These are phyloP conservation scores for Rehmannia glutinosa DNA, from an alignment of 257 asterid genomes.

Conservation along the genomic window DNA sequence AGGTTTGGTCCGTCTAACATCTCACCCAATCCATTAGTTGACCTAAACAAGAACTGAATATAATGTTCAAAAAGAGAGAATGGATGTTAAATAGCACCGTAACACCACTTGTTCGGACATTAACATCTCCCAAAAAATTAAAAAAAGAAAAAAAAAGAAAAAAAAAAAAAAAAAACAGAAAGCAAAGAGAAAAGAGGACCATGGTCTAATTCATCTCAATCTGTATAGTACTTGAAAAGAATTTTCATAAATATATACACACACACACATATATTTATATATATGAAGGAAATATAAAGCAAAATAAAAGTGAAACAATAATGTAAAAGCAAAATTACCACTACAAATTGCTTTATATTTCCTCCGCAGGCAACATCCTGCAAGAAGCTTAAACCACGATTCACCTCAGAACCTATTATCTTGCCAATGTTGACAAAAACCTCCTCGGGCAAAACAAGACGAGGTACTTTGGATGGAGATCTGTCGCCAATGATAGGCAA, in stretches of 20 bases:
- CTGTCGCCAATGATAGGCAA: slow-evolving; percentile 25
- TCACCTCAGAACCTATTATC: slow-evolving; percentile 44
- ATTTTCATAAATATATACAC: too few species aligned
- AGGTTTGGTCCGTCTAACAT: too few species aligned
- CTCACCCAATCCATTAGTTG: too few species aligned
- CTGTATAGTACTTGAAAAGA: too few species aligned
- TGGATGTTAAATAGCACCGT: background rate
- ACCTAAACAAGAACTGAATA: too few species aligned
- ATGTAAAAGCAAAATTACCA: slow-evolving; percentile 24
- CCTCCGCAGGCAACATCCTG: slow-evolving; percentile 59
- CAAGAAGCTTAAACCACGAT: slow-evolving; percentile 36
- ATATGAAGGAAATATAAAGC: background rate
- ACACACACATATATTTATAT: too few species aligned
- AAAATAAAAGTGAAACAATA: background rate
- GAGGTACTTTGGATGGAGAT: slow-evolving; percentile 48
- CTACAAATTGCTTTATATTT: slow-evolving; percentile 46
- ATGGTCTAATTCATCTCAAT: background rate
- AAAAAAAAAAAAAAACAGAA: background rate
- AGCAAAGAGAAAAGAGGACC: too few species aligned
- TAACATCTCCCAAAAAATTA: background rate
- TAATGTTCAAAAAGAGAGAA: too few species aligned
- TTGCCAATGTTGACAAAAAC: slow-evolving; percentile 44
- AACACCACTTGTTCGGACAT: too few species aligned
- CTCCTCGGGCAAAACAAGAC: slow-evolving; percentile 46
- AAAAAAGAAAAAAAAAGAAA: too few species aligned